Conservation (phyloP, 495 filamentous ascomycete genomes). For the Penicillium lagena region DNA sequence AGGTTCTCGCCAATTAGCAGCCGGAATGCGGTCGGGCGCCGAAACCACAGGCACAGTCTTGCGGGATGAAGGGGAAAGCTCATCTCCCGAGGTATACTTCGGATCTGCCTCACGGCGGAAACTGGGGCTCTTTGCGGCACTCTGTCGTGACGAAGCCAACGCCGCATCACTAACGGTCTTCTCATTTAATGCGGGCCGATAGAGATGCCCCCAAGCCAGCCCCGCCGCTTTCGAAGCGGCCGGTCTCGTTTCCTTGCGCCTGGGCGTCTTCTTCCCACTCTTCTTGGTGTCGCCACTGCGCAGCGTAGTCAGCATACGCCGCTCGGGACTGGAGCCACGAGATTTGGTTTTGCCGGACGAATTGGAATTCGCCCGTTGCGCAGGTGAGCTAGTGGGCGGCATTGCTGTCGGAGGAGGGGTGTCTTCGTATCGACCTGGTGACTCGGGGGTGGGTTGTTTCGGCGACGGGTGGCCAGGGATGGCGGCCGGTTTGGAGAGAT, state of each 20-base stretch:
- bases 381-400: slow-evolving; percentile 18
- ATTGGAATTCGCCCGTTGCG: slow-evolving; percentile 31
- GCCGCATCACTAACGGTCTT: slow-evolving; percentile 30
- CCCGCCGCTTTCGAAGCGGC: slow-evolving; percentile 82
- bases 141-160: slow-evolving; percentile 25
- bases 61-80: slow-evolving; percentile 1
- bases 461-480: slow-evolving; percentile 54
- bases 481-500: slow-evolving; percentile 65
- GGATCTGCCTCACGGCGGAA: slow-evolving; percentile 19
- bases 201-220: slow-evolving; percentile 68
- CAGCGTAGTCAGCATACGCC: slow-evolving; percentile 78
- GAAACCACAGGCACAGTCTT: neutral
- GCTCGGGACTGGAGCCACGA: slow-evolving; percentile 75
- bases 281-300: slow-evolving; percentile 58
- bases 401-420: neutral
- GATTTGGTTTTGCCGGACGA: slow-evolving; percentile 42
- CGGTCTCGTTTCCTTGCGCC: slow-evolving; percentile 33
- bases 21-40: slow-evolving; percentile 13
- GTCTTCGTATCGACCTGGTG: slow-evolving; percentile 10
- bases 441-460: slow-evolving; percentile 45
- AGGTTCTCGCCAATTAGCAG: slow-evolving; percentile 30
- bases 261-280: slow-evolving; percentile 37
- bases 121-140: slow-evolving; percentile 18
- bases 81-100: slow-evolving; percentile 23
- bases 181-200: slow-evolving; percentile 25